Conservation (phyloP, 495 filamentous ascomycete genomes). For the Neurospora tetraspora region DNA sequence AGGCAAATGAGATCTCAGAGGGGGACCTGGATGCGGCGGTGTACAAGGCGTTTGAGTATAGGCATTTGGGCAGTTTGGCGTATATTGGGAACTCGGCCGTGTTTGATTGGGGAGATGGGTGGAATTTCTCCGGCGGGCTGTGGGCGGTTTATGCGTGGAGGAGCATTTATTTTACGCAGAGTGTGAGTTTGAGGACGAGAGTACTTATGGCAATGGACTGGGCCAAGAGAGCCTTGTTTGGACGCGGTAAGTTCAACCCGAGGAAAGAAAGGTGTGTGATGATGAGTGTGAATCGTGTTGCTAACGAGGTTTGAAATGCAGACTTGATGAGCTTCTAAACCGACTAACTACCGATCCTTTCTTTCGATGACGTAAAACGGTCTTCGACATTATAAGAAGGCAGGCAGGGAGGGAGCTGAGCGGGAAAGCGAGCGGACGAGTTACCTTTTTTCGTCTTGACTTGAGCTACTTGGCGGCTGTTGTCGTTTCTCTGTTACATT, state of each 20-base stretch:
- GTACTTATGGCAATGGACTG: conserved; percentile 96
- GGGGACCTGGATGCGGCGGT: conserved; percentile 88
- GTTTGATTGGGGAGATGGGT: conserved; percentile 69
- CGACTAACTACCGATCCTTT: neutral
- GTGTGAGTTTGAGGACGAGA: conserved; percentile 84
- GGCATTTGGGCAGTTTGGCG: conserved; percentile 81
- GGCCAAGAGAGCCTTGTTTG: conserved; percentile 90
- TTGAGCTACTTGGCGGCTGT: neutral
- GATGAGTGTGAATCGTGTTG: conserved; percentile 1
- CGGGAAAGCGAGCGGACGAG: neutral
- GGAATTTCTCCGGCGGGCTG: conserved; percentile 73
- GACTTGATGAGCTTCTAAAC: conserved; percentile 59
- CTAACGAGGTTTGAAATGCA: conserved; percentile 23
- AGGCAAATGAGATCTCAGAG: conserved; percentile 68
- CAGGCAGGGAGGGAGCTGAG: neutral
- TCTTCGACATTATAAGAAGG: neutral
- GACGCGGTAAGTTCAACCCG: conserved; percentile 65
- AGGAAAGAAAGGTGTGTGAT: no score
- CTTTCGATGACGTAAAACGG: neutral
- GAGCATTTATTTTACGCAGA: conserved; percentile 96
- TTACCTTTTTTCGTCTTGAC: neutral
- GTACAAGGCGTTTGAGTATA: conserved; percentile 94
- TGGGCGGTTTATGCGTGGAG: conserved; percentile 95
- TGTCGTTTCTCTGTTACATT: neutral
- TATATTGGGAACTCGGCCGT: conserved; percentile 96